Conservation (phyloP, 225 moss, liverwort and hornwort genomes). For the Thuidium tamariscinum region DNA sequence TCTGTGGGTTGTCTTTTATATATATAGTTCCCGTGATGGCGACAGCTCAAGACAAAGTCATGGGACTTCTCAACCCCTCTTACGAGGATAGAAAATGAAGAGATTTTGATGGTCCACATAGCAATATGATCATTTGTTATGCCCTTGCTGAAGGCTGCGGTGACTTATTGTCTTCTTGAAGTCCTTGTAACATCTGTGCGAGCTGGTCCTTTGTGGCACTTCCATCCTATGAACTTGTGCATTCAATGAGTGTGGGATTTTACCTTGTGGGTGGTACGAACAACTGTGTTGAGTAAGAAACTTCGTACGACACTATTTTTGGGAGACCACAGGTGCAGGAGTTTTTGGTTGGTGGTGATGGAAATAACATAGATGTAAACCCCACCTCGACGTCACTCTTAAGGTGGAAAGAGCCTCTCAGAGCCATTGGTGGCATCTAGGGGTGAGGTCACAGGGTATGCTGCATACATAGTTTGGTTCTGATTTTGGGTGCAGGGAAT, state of each 20-base stretch:
- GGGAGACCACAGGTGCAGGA: conserved; percentile 74
- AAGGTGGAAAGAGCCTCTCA: conserved; percentile 42
- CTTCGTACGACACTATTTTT: conserved; percentile 34
- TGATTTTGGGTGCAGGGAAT: conserved; percentile 99
- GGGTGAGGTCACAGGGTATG: conserved; percentile 88
- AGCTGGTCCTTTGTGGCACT: conserved; percentile 45
- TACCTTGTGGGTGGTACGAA: conserved; percentile 40
- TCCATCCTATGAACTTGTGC: conserved; percentile 33
- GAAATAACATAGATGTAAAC: conserved; percentile 39
- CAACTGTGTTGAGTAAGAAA: conserved; percentile 40
- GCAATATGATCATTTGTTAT: conserved; percentile 40
- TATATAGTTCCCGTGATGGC: conserved; percentile 87
- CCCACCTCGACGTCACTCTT: conserved; percentile 33
- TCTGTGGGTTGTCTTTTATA: conserved; percentile 95
- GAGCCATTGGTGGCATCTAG: conserved; percentile 54
- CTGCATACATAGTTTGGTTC: conserved; percentile 82
- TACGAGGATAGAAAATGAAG: conserved; percentile 39
- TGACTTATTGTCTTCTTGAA: conserved; percentile 49
- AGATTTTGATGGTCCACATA: conserved; percentile 42
- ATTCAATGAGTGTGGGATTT: conserved; percentile 30
- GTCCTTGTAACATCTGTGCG: conserved; percentile 35
- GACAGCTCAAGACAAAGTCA: conserved; percentile 80
- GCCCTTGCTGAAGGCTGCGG: conserved; percentile 44
- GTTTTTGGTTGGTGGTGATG: conserved; percentile 57
- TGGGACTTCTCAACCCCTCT: conserved; percentile 64